Conservation (phyloP, 768 basidiomycete genomes). For the Xerocomus brunneocitrinus region DNA sequence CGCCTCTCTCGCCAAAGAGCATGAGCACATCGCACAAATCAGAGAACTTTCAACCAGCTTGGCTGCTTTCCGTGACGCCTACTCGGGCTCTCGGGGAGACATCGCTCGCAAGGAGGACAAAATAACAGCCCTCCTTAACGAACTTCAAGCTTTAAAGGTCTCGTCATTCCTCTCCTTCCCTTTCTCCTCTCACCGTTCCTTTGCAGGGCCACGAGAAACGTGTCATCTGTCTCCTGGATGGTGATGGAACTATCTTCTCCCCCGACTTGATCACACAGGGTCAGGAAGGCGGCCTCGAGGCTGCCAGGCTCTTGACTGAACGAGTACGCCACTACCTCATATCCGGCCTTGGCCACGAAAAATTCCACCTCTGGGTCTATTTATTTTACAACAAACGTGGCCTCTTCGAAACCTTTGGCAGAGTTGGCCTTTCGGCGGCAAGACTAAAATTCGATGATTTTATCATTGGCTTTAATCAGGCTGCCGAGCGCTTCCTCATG, state of each 20-base stretch:
- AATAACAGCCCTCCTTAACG: constrained; percentile 13
- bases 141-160: constrained; percentile 29
- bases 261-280: constrained; percentile 50
- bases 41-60: constrained; percentile 23
- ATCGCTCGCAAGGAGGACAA: constrained; percentile 15
- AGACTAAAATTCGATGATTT: constrained; percentile 58
- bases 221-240: constrained; percentile 52
- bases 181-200: not conserved
- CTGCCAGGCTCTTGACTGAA: constrained; percentile 45
- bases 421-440: constrained; percentile 30
- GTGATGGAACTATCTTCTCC: constrained; percentile 59
- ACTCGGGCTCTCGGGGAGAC: constrained; percentile 19
- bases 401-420: constrained; percentile 45
- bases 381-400: constrained; percentile 63
- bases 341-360: constrained; percentile 21
- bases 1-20: constrained; percentile 21
- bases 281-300: constrained; percentile 52
- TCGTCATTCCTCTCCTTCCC: not conserved
- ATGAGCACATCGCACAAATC: constrained; percentile 15
- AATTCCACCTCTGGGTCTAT: constrained; percentile 54
- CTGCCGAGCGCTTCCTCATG: constrained; percentile 60
- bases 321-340: constrained; percentile 23
- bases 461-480: constrained; percentile 65
- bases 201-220: constrained; percentile 30
- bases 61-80: constrained; percentile 26